Conservation (phyloP, 1,284 basidiomycete species). For the Trichosporon sp. region DNA sequence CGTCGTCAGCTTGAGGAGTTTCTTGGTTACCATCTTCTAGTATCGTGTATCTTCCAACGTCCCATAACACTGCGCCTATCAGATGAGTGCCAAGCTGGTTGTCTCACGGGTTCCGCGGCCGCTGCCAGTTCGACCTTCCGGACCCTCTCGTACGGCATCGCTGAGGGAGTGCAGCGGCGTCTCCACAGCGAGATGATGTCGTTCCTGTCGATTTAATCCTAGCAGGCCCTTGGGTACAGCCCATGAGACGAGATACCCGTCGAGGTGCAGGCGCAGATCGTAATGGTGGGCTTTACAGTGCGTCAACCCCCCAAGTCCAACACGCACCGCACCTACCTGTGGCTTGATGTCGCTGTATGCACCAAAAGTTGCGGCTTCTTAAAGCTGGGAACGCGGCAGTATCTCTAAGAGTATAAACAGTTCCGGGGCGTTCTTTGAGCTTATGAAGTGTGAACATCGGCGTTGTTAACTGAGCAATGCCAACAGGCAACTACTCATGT, state of each 20-base stretch:
- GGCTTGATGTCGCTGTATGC: constrained; percentile 42
- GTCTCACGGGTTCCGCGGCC: constrained; percentile 29
- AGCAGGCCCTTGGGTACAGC: constrained; percentile 39
- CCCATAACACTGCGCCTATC: constrained; percentile 34
- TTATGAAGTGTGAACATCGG: neutral
- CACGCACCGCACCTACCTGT: constrained; percentile 21
- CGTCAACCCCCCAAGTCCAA: neutral
- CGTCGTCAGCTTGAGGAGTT: constrained; percentile 7
- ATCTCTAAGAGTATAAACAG: constrained; percentile 24
- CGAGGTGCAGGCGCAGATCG: constrained; percentile 39
- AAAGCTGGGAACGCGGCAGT: constrained; percentile 31
- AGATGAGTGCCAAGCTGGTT: neutral
- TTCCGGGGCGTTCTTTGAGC: neutral
- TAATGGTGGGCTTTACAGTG: constrained; percentile 36
- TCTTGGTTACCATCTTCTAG: constrained; percentile 20
- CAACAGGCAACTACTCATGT: neutral
- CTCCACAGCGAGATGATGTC: constrained; percentile 33
- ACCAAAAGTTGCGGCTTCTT: constrained; percentile 38
- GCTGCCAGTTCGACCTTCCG: constrained; percentile 60
- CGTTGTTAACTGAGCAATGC: neutral
- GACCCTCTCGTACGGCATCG: constrained; percentile 70
- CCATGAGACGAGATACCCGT: constrained; percentile 35
- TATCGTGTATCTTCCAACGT: constrained; percentile 37
- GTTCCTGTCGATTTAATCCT: constrained; percentile 16
- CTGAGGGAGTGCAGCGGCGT: constrained; percentile 38